Evolutionary conservation across 2,329 filamentous ascomycete genomes (phyloP), one percentile per base, ranked within the genome.

Genomic region (Bisporella sp.): DNA sequence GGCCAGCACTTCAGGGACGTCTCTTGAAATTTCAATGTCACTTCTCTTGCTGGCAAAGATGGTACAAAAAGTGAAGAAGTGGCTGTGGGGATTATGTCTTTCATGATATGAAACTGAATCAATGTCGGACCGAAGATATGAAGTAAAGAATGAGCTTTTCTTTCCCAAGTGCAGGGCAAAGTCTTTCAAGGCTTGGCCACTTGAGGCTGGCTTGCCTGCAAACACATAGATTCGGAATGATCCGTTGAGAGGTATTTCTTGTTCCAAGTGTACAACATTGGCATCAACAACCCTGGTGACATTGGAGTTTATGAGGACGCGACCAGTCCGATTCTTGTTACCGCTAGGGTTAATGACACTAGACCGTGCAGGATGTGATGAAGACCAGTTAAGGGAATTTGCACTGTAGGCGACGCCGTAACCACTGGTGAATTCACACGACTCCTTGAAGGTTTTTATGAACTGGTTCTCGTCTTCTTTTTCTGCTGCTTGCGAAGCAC

Each of bases 371-470:
- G 81, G 75, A 68, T 96, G 90, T 4, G 73, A 72, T 0, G 79
- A 68, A 7, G 85, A 87, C 88, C 89, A 95, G 71, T 95, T 96
- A 69, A 95, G 76, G 31, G 79, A 70, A 69, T 95, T 96, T 48
- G 86, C 76, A 57, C 84, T 78, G 72, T 96, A 96, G 31, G 83
- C 85, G 28, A 96, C 89, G 53, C 91, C 91, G 66, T 95, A 96
- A 51, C 91, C 91, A 57, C 86, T 90, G 8, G 90, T 96, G 68
- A 96, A 95, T 63, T 93, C 89, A 73, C 90, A 96, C 31, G 83
- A 82, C 51, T 88, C 87, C 67, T 96, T 96, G 76, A 96, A 96
- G 0, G 85, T 89, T 71, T 85, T 85, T 64, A 95, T 81, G 65
- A 96, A 96, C 8, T 87, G 82, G 62, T 91, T 91, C 52, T 88